phyloP scores from a whole-genome alignment of 306 rosid genomes.

The Boehmeria nivea region DNA sequence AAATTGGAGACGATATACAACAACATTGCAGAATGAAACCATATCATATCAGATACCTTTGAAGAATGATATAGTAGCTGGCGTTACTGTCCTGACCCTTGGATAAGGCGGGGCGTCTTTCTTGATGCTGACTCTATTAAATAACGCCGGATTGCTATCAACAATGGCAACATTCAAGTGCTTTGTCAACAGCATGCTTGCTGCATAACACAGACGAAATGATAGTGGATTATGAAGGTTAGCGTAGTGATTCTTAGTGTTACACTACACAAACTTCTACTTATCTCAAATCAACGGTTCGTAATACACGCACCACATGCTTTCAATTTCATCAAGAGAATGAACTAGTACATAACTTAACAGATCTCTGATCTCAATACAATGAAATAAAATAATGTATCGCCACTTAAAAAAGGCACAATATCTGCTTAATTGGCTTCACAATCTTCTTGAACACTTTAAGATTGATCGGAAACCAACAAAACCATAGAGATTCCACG shows the following conservation, averaged over 20 bases:
- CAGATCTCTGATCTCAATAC: too few relatives aligned
- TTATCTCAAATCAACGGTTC: neutral
- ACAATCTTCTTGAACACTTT: too few relatives aligned
- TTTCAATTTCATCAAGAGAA: too few relatives aligned
- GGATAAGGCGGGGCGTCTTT: conserved; percentile 84
- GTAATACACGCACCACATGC: too few relatives aligned
- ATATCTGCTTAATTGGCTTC: too few relatives aligned
- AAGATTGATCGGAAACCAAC: too few relatives aligned
- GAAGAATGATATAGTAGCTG: conserved; percentile 75
- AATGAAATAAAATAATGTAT: too few relatives aligned
- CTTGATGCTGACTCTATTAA: conserved; percentile 39
- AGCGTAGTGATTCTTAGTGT: neutral
- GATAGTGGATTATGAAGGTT: conserved; percentile 10
- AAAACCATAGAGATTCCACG: too few relatives aligned
- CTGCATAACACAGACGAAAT: conserved; percentile 40
- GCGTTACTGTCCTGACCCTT: conserved; percentile 92
- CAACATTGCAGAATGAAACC: neutral
- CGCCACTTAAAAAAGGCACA: too few relatives aligned
- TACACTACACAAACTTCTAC: neutral
- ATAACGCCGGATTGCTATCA: conserved; percentile 86
- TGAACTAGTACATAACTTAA: too few relatives aligned
- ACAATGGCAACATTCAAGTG: conserved; percentile 84
- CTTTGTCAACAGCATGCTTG: conserved; percentile 84
- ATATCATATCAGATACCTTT: conserved; percentile 44
- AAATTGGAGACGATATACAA: neutral